These are phyloP conservation scores for Clavispora vitiphila DNA, from an alignment of 805 yeast species.

Conservation along the genomic window DNA sequence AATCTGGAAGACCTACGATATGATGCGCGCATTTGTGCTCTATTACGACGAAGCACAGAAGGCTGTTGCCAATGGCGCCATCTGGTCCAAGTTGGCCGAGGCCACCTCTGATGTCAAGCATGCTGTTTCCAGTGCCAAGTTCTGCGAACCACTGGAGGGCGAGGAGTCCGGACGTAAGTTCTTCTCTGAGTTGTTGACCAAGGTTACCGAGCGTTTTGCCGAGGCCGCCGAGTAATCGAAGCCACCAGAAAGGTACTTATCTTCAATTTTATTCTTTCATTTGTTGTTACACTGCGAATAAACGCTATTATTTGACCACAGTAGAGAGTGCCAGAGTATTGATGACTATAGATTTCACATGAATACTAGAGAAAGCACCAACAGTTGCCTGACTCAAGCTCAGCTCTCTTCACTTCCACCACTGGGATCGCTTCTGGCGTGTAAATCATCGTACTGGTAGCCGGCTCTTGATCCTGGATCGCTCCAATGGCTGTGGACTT, in stretches of 20 bases:
- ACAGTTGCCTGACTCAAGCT: background rate
- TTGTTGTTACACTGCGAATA: slow-evolving; percentile 1
- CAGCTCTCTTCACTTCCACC: background rate
- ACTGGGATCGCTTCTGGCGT: background rate
- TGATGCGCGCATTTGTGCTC: slow-evolving; percentile 92
- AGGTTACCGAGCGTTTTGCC: slow-evolving; percentile 85
- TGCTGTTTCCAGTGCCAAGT: slow-evolving; percentile 89
- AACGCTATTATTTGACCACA: background rate
- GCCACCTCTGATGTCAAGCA: slow-evolving; percentile 89
- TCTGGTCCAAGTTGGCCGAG: slow-evolving; percentile 89
- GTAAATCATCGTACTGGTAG: background rate
- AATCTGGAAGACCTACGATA: slow-evolving; percentile 96
- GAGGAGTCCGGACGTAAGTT: slow-evolving; percentile 69
- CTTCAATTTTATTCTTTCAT: slow-evolving; percentile 5
- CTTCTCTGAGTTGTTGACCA: slow-evolving; percentile 68
- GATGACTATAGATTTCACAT: no score
- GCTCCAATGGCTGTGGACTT: background rate
- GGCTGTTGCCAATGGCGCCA: slow-evolving; percentile 89
- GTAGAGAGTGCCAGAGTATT: no score
- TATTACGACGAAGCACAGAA: slow-evolving; percentile 97
- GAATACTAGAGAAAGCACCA: background rate
- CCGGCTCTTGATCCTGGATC: background rate
- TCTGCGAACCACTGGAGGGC: slow-evolving; percentile 93
- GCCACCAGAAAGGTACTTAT: background rate
- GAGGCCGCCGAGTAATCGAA: slow-evolving; percentile 78